phyloP scores from a whole-genome alignment of 768 basidiomycete genomes.

The Crepidotus variabilis region DNA sequence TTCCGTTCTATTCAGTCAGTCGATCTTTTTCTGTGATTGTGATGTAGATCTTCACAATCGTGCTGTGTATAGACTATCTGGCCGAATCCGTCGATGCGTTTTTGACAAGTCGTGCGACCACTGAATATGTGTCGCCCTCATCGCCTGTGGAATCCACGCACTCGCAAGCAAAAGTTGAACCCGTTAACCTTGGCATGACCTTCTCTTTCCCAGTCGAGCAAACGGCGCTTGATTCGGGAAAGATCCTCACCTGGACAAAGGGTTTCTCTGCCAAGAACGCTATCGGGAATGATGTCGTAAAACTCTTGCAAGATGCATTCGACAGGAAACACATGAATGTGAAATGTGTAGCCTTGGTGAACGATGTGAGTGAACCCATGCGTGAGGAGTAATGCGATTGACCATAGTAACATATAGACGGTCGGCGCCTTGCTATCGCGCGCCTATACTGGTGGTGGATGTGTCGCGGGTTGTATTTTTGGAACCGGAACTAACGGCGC shows the following conservation, averaged over 20 bases:
- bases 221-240: constrained; percentile 86
- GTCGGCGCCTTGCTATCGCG: constrained; percentile 92
- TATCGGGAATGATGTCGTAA: constrained; percentile 84
- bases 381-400: not conserved
- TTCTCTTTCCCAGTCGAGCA: constrained; percentile 99
- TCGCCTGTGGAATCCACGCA: constrained; percentile 14
- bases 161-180: constrained; percentile 23
- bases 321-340: constrained; percentile 91
- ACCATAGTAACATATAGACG: constrained; percentile 49
- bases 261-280: constrained; percentile 93
- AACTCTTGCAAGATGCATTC: constrained; percentile 88
- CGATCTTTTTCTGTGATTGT: constrained; percentile 5
- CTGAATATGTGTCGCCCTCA: constrained; percentile 35
- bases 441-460: constrained; percentile 91
- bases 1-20: constrained; percentile 75
- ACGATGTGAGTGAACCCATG: constrained; percentile 62
- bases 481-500: constrained; percentile 99
- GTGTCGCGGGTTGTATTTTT: constrained; percentile 87
- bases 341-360: constrained; percentile 87
- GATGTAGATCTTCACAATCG: constrained; percentile 6
- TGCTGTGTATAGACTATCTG: constrained; percentile 73
- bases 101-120: constrained; percentile 57
- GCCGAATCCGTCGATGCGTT: constrained; percentile 96
- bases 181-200: constrained; percentile 76
- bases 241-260: constrained; percentile 93